Evolutionary conservation across 179 eudicot genomes (phyloP), one percentile per base, ranked within the genome.

Genomic region (Kewa caespitosa): DNA sequence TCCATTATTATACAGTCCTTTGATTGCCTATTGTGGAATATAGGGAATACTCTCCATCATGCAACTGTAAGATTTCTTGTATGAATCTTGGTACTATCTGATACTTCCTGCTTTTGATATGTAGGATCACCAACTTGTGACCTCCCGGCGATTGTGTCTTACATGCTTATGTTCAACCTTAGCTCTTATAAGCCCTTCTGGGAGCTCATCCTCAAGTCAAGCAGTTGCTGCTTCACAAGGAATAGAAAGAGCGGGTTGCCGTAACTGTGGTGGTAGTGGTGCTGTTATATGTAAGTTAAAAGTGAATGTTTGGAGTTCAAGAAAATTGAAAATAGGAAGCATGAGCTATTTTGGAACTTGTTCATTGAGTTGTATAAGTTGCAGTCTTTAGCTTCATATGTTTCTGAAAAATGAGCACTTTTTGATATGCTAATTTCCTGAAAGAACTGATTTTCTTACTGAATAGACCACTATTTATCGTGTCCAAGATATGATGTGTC

Each of bases 201-300:
- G 82, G 3, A 74, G 39, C 42, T 65, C 88, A 34, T 63, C 55
- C 43, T 77, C 84, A 33, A 82, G 81, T 61, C 78, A 86, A 82
- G 70, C 83, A 55, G 94, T 92, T 42, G 34, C 72, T 74, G 92
- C 93, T 74, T 46, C 83, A 32, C 94, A 92, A 22, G 89, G 81
- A 54, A 81, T 78, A 43, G 89, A 87, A 73, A 87, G 80, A 81
- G 78, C 96, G 8, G 92, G 52, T 8, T 94, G 98, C 80, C 91
- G 97, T 57, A 94, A 94, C 71, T 94, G 98, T 81, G 50, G 77
- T 37, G 98, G 98, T n/a, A 89, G 88, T 76, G 98, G 98, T 73
- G 97, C 98, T 78, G 79, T 94, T 59, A 90, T 94, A 46, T 94
- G 98, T 94, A 78, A 88, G 97, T 86, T 52, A n/a, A n/a, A n/a